phyloP scores from a whole-genome alignment of 352 stramenopile species.

The Phytophthora pisi region DNA sequence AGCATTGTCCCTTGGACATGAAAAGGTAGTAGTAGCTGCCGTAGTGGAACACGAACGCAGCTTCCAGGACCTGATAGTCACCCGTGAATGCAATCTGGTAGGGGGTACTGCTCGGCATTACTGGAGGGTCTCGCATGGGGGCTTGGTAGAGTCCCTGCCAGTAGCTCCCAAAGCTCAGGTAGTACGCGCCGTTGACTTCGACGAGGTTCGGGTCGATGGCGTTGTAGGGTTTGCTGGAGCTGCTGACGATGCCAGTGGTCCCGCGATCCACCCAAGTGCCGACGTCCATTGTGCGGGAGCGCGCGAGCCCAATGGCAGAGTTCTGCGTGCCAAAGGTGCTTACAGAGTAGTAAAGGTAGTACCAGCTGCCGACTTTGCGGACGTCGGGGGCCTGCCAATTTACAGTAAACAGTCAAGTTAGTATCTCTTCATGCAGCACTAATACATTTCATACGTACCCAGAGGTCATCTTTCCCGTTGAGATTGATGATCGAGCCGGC shows the following conservation, averaged over 20 bases:
- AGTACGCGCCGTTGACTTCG: slow-evolving; percentile 26
- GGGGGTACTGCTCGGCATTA: slow-evolving; percentile 13
- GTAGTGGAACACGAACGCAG: slow-evolving; percentile 41
- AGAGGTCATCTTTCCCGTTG: slow-evolving; percentile 47
- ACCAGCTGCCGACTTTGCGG: slow-evolving; percentile 47
- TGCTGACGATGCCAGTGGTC: slow-evolving; percentile 36
- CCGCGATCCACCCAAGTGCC: slow-evolving; percentile 49
- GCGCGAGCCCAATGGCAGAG: slow-evolving; percentile 49
- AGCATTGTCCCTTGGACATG: slow-evolving; percentile 52
- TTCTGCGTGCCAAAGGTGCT: slow-evolving; percentile 50
- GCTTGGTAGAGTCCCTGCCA: slow-evolving; percentile 43
- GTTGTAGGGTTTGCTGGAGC: slow-evolving; percentile 44
- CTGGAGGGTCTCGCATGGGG: slow-evolving; percentile 23
- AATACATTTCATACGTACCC: slow-evolving; percentile 16
- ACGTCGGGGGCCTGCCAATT: slow-evolving; percentile 40
- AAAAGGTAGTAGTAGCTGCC: slow-evolving; percentile 55
- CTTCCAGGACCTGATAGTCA: slow-evolving; percentile 46
- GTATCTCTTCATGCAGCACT: not conserved
- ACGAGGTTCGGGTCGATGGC: slow-evolving; percentile 57
- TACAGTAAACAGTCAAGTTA: not conserved
- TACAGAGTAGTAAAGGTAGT: slow-evolving; percentile 67
- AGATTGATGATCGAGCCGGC: slow-evolving; percentile 49
- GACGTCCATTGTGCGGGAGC: slow-evolving; percentile 45
- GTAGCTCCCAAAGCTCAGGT: slow-evolving; percentile 51
- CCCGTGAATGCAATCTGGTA: slow-evolving; percentile 36